These are phyloP conservation scores for Entomortierella beljakovae DNA, from an alignment of 192 early-diverging fungal genomes.

Conservation along the genomic window DNA sequence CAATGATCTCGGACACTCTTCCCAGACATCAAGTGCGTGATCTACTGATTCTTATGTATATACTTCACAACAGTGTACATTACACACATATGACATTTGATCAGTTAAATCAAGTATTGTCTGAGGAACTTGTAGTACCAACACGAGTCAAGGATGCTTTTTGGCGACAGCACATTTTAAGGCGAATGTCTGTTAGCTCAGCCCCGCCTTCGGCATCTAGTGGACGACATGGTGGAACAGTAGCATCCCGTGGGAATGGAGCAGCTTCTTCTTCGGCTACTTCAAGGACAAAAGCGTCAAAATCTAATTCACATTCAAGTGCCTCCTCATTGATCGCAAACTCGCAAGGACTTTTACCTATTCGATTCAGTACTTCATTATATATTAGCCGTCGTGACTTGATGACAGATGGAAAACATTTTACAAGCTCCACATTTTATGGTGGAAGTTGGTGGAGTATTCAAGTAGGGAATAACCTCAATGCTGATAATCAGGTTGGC, in stretches of 20 bases:
- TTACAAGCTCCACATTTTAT: slow-evolving; percentile 51
- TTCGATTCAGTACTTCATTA: slow-evolving; percentile 51
- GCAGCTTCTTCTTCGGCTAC: neutral
- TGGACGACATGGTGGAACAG: slow-evolving; percentile 25
- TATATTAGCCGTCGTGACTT: slow-evolving; percentile 47
- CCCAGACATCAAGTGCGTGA: slow-evolving; percentile 49
- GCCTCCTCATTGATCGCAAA: neutral
- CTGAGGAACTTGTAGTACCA: slow-evolving; percentile 40
- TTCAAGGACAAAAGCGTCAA: slow-evolving; percentile 11
- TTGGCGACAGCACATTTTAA: slow-evolving; percentile 45
- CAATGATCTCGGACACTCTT: slow-evolving; percentile 32
- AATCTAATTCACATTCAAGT: neutral
- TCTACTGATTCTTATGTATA: slow-evolving; percentile 45
- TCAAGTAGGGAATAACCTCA: slow-evolving; percentile 45
- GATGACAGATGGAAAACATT: slow-evolving; percentile 52
- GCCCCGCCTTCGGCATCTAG: slow-evolving; percentile 9
- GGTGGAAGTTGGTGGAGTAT: slow-evolving; percentile 55
- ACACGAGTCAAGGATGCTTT: slow-evolving; percentile 45
- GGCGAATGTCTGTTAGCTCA: slow-evolving; percentile 28
- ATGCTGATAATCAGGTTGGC: slow-evolving; percentile 27
- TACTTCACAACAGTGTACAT: slow-evolving; percentile 47
- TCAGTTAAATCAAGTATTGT: slow-evolving; percentile 30
- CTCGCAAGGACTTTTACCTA: slow-evolving; percentile 34
- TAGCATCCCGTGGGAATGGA: slow-evolving; percentile 8
- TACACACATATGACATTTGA: slow-evolving; percentile 52